A percentile compares a stretch with the other conserved stretches of the same genome.
These are phyloP conservation scores for Suhomyces guaymorum DNA, from an alignment of 1,139 yeast species.

Conservation along the genomic window DNA sequence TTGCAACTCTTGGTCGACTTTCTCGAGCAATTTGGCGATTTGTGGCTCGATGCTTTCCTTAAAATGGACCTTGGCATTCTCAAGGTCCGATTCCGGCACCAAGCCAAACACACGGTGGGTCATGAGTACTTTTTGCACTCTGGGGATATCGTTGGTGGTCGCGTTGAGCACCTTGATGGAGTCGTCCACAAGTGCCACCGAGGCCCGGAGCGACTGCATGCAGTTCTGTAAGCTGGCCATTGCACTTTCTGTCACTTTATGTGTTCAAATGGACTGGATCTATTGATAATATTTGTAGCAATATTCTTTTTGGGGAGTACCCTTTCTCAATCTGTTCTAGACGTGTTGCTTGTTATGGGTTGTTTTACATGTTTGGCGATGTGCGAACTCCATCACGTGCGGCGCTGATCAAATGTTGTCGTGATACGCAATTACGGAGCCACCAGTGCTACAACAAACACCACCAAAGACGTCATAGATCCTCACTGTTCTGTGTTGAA, in stretches of 20 bases:
- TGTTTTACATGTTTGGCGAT: conserved; percentile 1
- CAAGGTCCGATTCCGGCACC: conserved; percentile 43
- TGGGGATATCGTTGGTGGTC: conserved; percentile 36
- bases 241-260: no score
- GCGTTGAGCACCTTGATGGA: conserved; percentile 32
- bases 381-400: background rate
- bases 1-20: conserved; percentile 18
- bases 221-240: conserved; percentile 26
- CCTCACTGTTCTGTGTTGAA: background rate
- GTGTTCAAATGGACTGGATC: no score
- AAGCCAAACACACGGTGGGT: conserved; percentile 44
- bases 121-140: conserved; percentile 34
- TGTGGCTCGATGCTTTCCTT: conserved; percentile 37
- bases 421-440: conserved; percentile 4
- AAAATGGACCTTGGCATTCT: conserved; percentile 37
- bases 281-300: no score
- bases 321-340: no score
- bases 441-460: no score
- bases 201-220: conserved; percentile 31
- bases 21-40: conserved; percentile 16
- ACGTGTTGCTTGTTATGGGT: background rate
- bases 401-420: conserved; percentile 2
- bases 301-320: no score
- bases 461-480: background rate
- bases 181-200: conserved; percentile 33